Percentiles rank a stretch among this genome's conserved stretches.
Evolutionary conservation across 352 stramenopile species (phyloP).

Genomic region (Pythium folliculosum): DNA sequence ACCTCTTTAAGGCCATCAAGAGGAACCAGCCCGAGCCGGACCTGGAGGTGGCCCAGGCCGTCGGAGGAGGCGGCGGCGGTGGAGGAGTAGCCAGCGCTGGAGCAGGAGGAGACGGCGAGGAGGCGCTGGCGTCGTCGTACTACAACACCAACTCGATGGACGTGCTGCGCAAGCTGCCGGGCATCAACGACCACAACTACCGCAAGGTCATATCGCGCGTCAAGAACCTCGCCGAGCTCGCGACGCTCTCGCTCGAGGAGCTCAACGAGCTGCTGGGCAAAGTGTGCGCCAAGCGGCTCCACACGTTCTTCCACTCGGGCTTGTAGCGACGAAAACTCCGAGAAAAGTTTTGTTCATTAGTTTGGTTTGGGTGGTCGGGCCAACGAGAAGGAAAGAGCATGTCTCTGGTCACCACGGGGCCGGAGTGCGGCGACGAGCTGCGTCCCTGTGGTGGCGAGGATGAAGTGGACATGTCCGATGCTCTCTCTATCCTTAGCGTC

Average conservation of each 20-base stretch:
- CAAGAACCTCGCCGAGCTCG: slow-evolving; percentile 78
- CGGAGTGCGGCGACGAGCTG: no score
- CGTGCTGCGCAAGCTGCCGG: slow-evolving; percentile 94
- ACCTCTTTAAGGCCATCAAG: slow-evolving; percentile 85
- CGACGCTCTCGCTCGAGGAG: slow-evolving; percentile 55
- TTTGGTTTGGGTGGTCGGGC: background rate
- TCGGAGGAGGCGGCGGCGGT: slow-evolving; percentile 40
- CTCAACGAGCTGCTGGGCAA: slow-evolving; percentile 74
- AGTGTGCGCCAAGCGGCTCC: slow-evolving; percentile 73
- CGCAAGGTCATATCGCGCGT: slow-evolving; percentile 72
- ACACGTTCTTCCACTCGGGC: slow-evolving; percentile 77
- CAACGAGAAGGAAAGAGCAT: background rate
- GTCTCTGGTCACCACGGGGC: background rate
- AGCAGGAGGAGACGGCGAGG: slow-evolving; percentile 48
- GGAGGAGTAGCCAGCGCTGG: no score
- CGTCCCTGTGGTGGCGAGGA: no score
- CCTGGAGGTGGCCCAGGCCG: slow-evolving; percentile 63
- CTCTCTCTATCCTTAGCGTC: no score
- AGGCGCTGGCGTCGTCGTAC: slow-evolving; percentile 56
- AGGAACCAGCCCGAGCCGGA: slow-evolving; percentile 85
- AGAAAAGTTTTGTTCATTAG: slow-evolving; percentile 9
- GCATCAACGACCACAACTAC: slow-evolving; percentile 95
- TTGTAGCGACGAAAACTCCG: slow-evolving; percentile 30
- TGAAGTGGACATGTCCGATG: no score
- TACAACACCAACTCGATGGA: slow-evolving; percentile 93